Base-by-base conservation (phyloP, 2,329 filamentous ascomycete species). In the Diaporthe vexans region DNA sequence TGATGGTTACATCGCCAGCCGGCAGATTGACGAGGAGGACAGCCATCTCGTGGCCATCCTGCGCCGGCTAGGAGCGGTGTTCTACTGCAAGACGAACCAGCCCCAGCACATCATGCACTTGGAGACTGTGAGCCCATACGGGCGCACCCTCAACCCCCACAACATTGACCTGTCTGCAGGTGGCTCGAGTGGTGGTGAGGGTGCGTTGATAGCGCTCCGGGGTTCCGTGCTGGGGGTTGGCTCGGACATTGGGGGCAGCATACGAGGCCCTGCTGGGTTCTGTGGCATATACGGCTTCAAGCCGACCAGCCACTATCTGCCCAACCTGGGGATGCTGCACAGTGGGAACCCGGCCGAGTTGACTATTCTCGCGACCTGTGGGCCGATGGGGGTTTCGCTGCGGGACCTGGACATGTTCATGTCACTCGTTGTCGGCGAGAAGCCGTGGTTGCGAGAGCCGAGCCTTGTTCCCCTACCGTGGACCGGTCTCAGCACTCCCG, bases 41-140 rank as follows among this genome's bases (percentile, higher is more conserved):
- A 85, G 89, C 8, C 88, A 89, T 0, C 84, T 93, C 40, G 87
- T 92, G 0, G 84, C 86, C 0, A 83, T 92, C 1, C 82, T 94
- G 13, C 83, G 88, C 51, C 84, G 83, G 21, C 84, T 90, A 0
- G 92, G 92, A 1, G 92, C 91, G 1, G 86, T 93, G 1, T 85
- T 91, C 61, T 91, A 92, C 78, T 89, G 90, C 74, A 93, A 94
- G 80, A 94, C 93, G 0, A 94, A 93, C 72, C 87, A 93, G 8
- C 92, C 92, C 0, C 89, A 91, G 77, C 87, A 85, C 0, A 82
- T 91, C 63, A 86, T 86, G 80, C 85, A 86, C 21, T 79, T 91
- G 51, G 92, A 93, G 78, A 89, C 87, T 4, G 86, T 88, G 54
- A 93, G 91, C 78, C 81, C 93, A 26, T 91, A 89, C 73, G 91